Percentiles rank a stretch among this genome's conserved stretches.
Evolutionary conservation across 164 flowering plant species (phyloP).

Genomic region (Aristolochia fimbriata): DNA sequence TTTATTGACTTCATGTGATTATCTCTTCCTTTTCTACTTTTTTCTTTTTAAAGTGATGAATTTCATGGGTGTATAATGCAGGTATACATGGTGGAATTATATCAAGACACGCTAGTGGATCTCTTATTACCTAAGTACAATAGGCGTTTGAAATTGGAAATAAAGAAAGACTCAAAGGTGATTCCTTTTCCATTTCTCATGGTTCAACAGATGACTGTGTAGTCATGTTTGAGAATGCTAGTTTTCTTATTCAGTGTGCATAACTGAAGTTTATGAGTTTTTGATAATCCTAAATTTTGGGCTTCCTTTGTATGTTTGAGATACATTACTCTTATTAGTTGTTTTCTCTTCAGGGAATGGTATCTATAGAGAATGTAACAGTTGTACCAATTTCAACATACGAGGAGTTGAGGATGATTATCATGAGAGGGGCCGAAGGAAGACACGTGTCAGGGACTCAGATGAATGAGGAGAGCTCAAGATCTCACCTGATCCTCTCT

Average conservation of each 20-base stretch:
- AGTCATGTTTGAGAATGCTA: too few relatives aligned
- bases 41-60: not conserved
- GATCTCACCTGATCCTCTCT: constrained; percentile 90
- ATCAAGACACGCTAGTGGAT: constrained; percentile 91
- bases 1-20: not conserved
- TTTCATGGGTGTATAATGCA: constrained; percentile 19
- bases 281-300: not conserved
- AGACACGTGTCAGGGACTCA: constrained; percentile 88
- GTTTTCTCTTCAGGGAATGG: constrained; percentile 69
- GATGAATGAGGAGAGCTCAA: constrained; percentile 97
- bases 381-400: constrained; percentile 52
- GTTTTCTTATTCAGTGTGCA: too few relatives aligned
- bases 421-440: constrained; percentile 71
- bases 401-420: constrained; percentile 62
- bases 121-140: constrained; percentile 69
- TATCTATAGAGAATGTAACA: constrained; percentile 80
- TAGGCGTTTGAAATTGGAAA: constrained; percentile 67
- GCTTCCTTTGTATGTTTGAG: not conserved
- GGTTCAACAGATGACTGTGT: not conserved
- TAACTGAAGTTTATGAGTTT: not conserved
- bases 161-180: constrained; percentile 97
- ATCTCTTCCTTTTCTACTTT: not conserved
- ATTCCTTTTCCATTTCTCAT: not conserved
- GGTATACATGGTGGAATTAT: constrained; percentile 94
- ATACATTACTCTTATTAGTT: constrained; percentile 1